These are phyloP conservation scores for Amauroascus verrucosus DNA, from an alignment of 2,329 filamentous ascomycete species.

Conservation along the genomic window DNA sequence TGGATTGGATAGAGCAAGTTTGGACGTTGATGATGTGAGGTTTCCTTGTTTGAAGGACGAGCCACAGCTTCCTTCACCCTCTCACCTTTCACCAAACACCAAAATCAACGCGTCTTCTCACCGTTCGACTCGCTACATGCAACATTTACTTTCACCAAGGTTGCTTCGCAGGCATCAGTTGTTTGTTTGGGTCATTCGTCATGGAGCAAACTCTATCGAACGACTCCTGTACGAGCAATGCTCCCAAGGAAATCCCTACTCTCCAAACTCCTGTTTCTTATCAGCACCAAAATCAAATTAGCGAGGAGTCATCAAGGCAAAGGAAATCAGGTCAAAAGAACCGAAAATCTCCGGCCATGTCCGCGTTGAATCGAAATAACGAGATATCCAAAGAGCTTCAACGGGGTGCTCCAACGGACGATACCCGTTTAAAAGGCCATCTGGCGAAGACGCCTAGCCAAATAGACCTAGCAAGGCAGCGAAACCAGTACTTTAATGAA, in stretches of 20 bases:
- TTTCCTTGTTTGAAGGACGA: slow-evolving; percentile 4
- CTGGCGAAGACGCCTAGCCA: slow-evolving; percentile 16
- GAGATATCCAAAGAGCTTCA: slow-evolving; percentile 8
- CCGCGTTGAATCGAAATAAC: not conserved
- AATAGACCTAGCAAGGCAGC: slow-evolving; percentile 23
- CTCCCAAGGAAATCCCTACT: slow-evolving; percentile 2
- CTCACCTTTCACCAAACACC: not conserved
- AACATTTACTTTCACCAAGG: not conserved
- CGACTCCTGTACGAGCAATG: not conserved
- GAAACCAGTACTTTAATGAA: slow-evolving; percentile 34
- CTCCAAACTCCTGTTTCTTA: slow-evolving; percentile 8
- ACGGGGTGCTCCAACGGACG: slow-evolving; percentile 14
- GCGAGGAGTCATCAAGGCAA: not conserved
- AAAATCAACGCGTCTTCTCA: not conserved
- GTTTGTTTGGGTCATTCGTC: not conserved
- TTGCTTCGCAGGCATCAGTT: not conserved
- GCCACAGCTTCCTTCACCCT: not conserved
- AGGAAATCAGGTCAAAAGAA: not conserved
- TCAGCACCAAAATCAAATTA: not conserved
- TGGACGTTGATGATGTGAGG: not conserved
- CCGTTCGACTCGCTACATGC: not conserved
- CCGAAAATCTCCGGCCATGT: not conserved
- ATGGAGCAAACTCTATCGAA: slow-evolving; percentile 8
- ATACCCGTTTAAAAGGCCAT: slow-evolving; percentile 3
- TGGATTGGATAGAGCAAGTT: not conserved